Percentiles rank a stretch among this genome's conserved stretches.
Evolutionary conservation across 2,329 filamentous ascomycete species (phyloP).

Genomic region (Claviceps purpurea): DNA sequence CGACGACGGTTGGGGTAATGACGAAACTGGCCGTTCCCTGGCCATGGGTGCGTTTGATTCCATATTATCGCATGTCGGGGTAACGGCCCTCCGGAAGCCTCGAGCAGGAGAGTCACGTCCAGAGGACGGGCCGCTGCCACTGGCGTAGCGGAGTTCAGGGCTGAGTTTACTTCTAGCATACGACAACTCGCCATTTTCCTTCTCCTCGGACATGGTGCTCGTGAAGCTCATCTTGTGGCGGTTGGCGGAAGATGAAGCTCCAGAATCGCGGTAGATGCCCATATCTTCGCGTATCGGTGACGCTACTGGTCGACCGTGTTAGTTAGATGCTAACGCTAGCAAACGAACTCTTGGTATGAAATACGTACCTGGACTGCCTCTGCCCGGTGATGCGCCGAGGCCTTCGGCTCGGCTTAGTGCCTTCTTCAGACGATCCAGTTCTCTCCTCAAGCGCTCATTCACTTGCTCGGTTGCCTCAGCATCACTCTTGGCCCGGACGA

Average conservation of each 20-base stretch:
- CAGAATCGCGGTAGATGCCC: constrained; percentile 44
- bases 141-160: constrained; percentile 37
- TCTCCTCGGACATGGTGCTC: constrained; percentile 60
- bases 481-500: constrained; percentile 83
- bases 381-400: constrained; percentile 24
- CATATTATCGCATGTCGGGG: constrained; percentile 19
- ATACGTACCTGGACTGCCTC: constrained; percentile 24
- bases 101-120: constrained; percentile 47
- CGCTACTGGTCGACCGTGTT: constrained; percentile 20
- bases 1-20: constrained; percentile 22
- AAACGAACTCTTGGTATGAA: neutral
- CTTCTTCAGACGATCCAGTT: constrained; percentile 87
- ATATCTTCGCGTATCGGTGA: constrained; percentile 45
- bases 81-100: constrained; percentile 30
- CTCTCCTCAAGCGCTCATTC: constrained; percentile 70
- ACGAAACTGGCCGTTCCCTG: constrained; percentile 21
- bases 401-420: constrained; percentile 55
- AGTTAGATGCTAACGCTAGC: neutral
- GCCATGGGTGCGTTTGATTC: constrained; percentile 16
- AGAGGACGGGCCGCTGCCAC: constrained; percentile 35
- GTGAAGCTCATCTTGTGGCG: constrained; percentile 47
- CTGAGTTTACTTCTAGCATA: constrained; percentile 39
- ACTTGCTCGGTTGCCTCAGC: constrained; percentile 78
- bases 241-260: constrained; percentile 23
- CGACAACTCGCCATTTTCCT: constrained; percentile 51